Evolutionary conservation across 495 filamentous ascomycete species (phyloP).

Genomic region (Xylaria palmicola): DNA sequence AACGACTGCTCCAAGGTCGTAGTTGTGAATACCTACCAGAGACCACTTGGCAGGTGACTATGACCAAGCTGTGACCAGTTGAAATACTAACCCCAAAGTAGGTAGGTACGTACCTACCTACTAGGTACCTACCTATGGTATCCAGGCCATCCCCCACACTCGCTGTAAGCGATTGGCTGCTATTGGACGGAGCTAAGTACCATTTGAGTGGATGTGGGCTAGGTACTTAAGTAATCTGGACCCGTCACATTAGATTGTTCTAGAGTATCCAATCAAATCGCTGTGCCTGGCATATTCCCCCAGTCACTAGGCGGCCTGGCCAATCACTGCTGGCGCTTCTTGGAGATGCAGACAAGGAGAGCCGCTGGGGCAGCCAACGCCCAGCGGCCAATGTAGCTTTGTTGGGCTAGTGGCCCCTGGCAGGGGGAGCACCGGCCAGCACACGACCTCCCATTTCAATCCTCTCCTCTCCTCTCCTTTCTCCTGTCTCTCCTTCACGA

Average conservation of each 20-base stretch:
- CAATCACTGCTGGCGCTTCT: neutral
- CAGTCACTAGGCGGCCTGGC: neutral
- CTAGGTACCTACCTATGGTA: too few species aligned
- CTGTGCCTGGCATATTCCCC: conserved; percentile 5
- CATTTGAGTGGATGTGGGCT: too few species aligned
- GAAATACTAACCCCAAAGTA: too few species aligned
- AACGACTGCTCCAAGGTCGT: too few species aligned
- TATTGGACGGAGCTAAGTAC: neutral
- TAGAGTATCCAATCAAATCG: neutral
- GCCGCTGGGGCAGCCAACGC: neutral
- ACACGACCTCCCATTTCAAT: conserved; percentile 22
- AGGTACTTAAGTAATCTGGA: neutral
- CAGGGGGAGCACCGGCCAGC: conserved; percentile 3
- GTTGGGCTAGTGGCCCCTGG: neutral
- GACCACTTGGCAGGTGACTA: too few species aligned
- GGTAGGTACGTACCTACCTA: too few species aligned
- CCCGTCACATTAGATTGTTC: neutral
- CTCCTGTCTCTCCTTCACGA: conserved; percentile 42
- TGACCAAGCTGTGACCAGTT: too few species aligned
- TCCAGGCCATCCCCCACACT: neutral
- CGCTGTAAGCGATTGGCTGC: neutral
- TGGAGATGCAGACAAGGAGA: neutral
- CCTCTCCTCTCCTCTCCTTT: conserved; percentile 24
- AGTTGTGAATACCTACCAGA: too few species aligned
- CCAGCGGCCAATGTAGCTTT: neutral